phyloP scores from a whole-genome alignment of 306 rosid species.

The Quercus wislizeni region DNA sequence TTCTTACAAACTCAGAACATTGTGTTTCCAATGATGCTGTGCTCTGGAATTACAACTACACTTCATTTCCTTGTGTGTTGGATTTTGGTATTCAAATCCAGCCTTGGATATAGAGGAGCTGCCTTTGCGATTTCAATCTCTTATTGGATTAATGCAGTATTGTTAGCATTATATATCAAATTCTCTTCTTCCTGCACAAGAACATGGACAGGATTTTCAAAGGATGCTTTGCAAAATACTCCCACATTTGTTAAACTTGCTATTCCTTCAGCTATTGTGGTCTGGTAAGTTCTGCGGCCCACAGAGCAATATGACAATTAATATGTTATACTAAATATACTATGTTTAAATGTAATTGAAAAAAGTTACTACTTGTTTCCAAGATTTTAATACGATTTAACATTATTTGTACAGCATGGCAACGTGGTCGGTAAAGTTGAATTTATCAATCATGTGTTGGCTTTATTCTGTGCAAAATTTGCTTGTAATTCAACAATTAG shows the following conservation, averaged over 20 bases:
- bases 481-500: too few species aligned
- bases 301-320: background rate
- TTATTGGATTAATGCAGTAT: slow-evolving; percentile 39
- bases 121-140: slow-evolving; percentile 46
- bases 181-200: slow-evolving; percentile 40
- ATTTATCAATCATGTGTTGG: too few species aligned
- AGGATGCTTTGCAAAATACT: slow-evolving; percentile 32
- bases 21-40: slow-evolving; percentile 44
- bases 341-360: background rate
- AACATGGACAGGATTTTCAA: slow-evolving; percentile 43
- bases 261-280: slow-evolving; percentile 47
- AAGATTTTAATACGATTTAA: background rate
- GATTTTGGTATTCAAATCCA: slow-evolving; percentile 35
- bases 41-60: slow-evolving; percentile 29
- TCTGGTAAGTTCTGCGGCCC: slow-evolving; percentile 36
- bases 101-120: slow-evolving; percentile 43
- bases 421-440: slow-evolving; percentile 23
- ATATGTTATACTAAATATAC: too few species aligned
- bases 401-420: slow-evolving; percentile 44
- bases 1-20: slow-evolving; percentile 46
- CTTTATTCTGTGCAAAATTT: too few species aligned
- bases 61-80: slow-evolving; percentile 41
- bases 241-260: slow-evolving; percentile 30
- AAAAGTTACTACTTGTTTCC: background rate
- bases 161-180: slow-evolving; percentile 38